Conservation (phyloP, 768 basidiomycete species). For the Amanita pseudoporphyria region DNA sequence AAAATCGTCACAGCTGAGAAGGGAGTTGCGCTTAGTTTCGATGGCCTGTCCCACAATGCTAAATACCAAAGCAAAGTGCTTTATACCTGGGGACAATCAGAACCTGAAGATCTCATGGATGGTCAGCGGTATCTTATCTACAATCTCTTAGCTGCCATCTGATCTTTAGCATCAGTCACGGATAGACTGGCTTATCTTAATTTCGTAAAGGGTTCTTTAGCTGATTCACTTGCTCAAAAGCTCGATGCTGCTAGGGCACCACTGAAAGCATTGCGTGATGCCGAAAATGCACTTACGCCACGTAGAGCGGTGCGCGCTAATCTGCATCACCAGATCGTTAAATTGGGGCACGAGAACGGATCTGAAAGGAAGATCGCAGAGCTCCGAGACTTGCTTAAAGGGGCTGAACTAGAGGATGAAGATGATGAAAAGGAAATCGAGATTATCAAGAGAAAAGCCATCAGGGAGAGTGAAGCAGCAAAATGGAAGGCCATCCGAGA, state of each 20-base stretch:
- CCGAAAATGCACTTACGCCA: conserved; percentile 52
- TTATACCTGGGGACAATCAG: conserved; percentile 74
- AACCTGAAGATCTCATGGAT: conserved; percentile 67
- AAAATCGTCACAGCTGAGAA: conserved; percentile 74
- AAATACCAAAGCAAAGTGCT: conserved; percentile 77
- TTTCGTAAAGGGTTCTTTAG: conserved; percentile 64
- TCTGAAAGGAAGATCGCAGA: conserved; percentile 62
- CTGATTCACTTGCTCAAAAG: conserved; percentile 47
- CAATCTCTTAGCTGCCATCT: conserved; percentile 7
- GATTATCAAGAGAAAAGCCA: conserved; percentile 64
- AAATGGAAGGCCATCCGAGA: conserved; percentile 82
- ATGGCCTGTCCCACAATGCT: conserved; percentile 52
- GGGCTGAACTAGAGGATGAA: conserved; percentile 54
- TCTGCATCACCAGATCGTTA: conserved; percentile 49
- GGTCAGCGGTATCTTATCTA: conserved; percentile 28
- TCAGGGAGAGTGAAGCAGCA: conserved; percentile 61
- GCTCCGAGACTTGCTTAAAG: conserved; percentile 57
- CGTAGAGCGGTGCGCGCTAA: conserved; percentile 51
- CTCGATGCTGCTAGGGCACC: conserved; percentile 56
- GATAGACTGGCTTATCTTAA: conserved; percentile 79
- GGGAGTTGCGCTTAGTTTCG: conserved; percentile 67
- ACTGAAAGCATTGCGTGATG: conserved; percentile 63
- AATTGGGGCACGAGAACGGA: conserved; percentile 57
- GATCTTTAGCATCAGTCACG: conserved; percentile 37
- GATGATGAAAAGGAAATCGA: conserved; percentile 61